phyloP scores from a whole-genome alignment of 306 rosid species.

The Prunus campanulata region DNA sequence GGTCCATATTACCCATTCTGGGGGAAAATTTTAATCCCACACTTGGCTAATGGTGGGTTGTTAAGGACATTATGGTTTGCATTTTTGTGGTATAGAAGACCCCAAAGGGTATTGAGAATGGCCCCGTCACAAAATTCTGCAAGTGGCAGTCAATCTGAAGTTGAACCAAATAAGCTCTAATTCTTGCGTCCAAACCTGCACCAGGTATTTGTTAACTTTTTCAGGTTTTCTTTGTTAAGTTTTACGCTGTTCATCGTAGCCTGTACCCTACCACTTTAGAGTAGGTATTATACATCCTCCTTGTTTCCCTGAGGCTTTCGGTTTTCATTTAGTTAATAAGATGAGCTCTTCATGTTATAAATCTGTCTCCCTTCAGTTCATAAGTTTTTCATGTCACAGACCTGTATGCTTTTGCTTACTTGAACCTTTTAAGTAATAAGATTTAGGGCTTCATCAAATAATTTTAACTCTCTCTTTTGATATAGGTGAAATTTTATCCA shows the following conservation, averaged over 20 bases:
- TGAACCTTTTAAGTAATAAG: background rate
- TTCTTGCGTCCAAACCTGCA: conserved; percentile 3
- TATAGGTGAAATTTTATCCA: conserved; percentile 17
- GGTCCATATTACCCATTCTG: conserved; percentile 90
- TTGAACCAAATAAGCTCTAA: conserved; percentile 19
- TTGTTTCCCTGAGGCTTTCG: background rate
- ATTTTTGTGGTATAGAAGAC: conserved; percentile 36
- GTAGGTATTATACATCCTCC: background rate
- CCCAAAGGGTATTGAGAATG: conserved; percentile 15
- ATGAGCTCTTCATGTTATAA: background rate
- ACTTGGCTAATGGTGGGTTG: conserved; percentile 57
- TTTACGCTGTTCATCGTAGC: background rate
- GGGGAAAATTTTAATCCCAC: conserved; percentile 86
- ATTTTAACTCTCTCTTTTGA: background rate
- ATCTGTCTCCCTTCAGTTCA: background rate
- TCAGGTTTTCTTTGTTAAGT: background rate
- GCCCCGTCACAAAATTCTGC: conserved; percentile 9
- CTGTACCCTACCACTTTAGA: background rate
- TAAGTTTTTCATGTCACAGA: background rate
- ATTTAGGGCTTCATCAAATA: background rate
- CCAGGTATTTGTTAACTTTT: conserved; percentile 25
- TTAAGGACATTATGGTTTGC: conserved; percentile 36
- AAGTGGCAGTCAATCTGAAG: conserved; percentile 7
- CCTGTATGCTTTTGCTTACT: background rate
- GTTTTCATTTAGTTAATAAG: background rate